Conservation (phyloP, 352 stramenopile species). For the Globisporangium nodosum region DNA sequence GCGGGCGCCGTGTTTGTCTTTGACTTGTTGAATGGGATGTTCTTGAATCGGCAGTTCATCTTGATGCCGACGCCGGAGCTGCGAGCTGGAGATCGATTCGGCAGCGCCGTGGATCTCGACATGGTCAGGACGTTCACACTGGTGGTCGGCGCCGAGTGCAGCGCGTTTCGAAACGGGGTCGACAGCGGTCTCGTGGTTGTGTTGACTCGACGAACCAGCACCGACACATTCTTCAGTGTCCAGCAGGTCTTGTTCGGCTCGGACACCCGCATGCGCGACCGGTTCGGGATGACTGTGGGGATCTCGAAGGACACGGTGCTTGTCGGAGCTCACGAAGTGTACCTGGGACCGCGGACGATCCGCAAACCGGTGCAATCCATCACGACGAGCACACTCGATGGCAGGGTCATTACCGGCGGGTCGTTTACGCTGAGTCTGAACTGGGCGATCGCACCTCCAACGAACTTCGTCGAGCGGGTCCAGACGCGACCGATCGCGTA, state of each 20-base stretch:
- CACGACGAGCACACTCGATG: slow-evolving; percentile 26
- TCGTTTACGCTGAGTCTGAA: slow-evolving; percentile 50
- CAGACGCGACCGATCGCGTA: slow-evolving; percentile 47
- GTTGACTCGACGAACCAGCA: slow-evolving; percentile 36
- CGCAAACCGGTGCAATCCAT: slow-evolving; percentile 70
- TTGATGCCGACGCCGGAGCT: slow-evolving; percentile 43
- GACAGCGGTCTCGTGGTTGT: slow-evolving; percentile 53
- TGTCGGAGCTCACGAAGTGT: slow-evolving; percentile 61
- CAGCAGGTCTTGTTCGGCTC: slow-evolving; percentile 67
- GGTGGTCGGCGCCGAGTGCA: slow-evolving; percentile 53
- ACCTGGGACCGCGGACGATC: slow-evolving; percentile 47
- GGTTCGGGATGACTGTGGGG: slow-evolving; percentile 66
- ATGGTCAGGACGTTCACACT: slow-evolving; percentile 69
- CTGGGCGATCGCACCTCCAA: slow-evolving; percentile 9
- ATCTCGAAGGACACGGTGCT: slow-evolving; percentile 68
- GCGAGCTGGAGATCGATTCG: slow-evolving; percentile 52
- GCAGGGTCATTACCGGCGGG: slow-evolving; percentile 17
- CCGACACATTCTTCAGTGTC: slow-evolving; percentile 64
- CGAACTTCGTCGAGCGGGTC: slow-evolving; percentile 19
- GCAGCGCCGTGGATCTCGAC: slow-evolving; percentile 58
- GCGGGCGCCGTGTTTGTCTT: slow-evolving; percentile 76
- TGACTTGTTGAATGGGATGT: slow-evolving; percentile 50
- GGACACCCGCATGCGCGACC: slow-evolving; percentile 53
- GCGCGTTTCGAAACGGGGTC: slow-evolving; percentile 24
- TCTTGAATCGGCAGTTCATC: slow-evolving; percentile 63